A percentile compares a stretch with the other conserved stretches of the same genome.
These are phyloP conservation scores for Volvox africanus DNA, from an alignment of 139 green algal genomes.

Conservation along the genomic window DNA sequence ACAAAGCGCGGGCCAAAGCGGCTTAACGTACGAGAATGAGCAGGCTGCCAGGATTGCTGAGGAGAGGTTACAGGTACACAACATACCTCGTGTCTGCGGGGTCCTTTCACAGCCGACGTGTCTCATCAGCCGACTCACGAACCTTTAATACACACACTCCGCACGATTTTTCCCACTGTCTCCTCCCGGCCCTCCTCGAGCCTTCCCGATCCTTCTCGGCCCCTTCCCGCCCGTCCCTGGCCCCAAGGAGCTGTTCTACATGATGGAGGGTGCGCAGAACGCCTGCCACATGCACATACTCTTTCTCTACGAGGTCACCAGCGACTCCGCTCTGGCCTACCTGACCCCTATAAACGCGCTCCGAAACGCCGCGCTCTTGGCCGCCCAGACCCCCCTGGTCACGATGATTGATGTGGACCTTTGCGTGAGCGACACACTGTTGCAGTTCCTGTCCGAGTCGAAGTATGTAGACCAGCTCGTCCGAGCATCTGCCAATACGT, in stretches of 20 bases:
- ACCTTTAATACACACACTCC: not conserved
- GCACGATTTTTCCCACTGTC: too few species aligned
- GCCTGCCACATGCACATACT: conserved; percentile 56
- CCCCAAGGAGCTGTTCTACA: conserved; percentile 20
- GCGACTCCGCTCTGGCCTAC: not conserved
- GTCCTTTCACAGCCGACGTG: not conserved
- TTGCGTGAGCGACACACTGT: conserved; percentile 25
- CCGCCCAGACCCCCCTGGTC: conserved; percentile 53
- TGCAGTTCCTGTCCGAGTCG: not conserved
- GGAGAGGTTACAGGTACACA: conserved; percentile 12
- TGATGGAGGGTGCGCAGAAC: not conserved
- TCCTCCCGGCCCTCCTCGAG: not conserved
- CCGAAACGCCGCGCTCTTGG: conserved; percentile 59
- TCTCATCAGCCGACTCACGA: not conserved
- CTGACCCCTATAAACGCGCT: conserved; percentile 64
- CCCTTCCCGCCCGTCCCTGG: not conserved
- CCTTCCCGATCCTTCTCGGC: not conserved
- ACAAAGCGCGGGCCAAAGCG: not conserved
- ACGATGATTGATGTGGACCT: conserved; percentile 68
- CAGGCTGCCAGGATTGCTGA: not conserved
- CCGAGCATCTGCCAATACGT: not conserved
- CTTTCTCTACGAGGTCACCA: conserved; percentile 57
- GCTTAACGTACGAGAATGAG: conserved; percentile 1
- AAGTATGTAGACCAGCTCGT: not conserved
- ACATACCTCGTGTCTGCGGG: not conserved